Evolutionary conservation across 2,329 filamentous ascomycete genomes (phyloP), one percentile per base, ranked within the genome.

Genomic region (Aspergillus glaucus): DNA sequence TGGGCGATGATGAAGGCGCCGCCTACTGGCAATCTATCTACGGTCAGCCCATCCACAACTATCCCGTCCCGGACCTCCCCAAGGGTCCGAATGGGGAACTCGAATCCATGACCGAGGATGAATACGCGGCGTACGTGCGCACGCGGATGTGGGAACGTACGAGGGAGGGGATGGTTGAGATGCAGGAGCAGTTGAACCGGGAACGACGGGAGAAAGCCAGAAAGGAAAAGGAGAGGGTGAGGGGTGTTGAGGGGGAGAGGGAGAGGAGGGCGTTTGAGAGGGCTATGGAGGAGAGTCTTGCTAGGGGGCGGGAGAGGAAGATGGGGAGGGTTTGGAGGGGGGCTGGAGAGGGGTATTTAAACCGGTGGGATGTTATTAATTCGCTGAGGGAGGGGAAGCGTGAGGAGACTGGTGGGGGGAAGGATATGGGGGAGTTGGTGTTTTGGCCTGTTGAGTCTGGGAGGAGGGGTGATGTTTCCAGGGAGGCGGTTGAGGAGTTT

Each of bases 1-100:
- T 98, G 69, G 92, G 90, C 34, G 93, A 98, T 68, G 92, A 97
- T 64, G 93, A 98, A 71, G 93, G 92, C 43, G 93, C 93, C 2
- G 81, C 84, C 6, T 98, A 93, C 73, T 98, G 93, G 93, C 86
- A 96, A 67, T 82, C 82, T 14, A 88, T 98, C n/a, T 98, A 97
- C 69, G 91, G 90, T 1, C 92, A 97, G 66, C 92, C 93, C 0
- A 86, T 97, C 44, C 90, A 96, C 68, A 80, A 82, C 6, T 96
- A 94, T 64, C 65, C 80, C 0, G 75, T 79, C 22, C 75, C 77
- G 0, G 68, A 72, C 40, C 62, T 62, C 1, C 58, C 68, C 55
- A 61, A 75, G 63, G 79, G 79, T 61, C 46, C 71, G 55, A 45
- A 71, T 58, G 80, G 79, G 14, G 75, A 78, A 50, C 75, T 95